Conservation (phyloP, 2,329 filamentous ascomycete genomes). For the Colletotrichum magnum region DNA sequence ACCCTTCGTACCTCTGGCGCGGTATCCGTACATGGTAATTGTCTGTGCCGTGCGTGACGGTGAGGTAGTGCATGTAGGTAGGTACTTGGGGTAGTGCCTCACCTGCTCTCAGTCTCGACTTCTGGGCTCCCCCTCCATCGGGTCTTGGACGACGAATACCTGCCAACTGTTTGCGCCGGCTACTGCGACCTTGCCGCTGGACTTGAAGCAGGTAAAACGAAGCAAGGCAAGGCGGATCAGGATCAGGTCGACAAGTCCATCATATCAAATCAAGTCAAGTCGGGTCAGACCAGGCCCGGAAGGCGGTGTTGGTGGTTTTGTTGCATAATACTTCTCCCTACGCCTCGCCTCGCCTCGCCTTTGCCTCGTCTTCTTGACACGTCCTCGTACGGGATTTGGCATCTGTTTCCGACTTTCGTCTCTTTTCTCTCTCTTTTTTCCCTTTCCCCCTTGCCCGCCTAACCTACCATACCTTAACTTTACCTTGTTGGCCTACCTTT, state of each 20-base stretch:
- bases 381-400: conserved; percentile 34
- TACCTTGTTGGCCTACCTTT: not conserved
- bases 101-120: not conserved
- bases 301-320: conserved; percentile 28
- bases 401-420: conserved; percentile 18
- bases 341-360: conserved; percentile 8
- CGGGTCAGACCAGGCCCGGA: not conserved
- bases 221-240: not conserved
- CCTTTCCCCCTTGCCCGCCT: not conserved
- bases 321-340: conserved; percentile 3
- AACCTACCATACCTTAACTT: not conserved
- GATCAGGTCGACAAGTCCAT: not conserved
- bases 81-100: not conserved
- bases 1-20: not conserved
- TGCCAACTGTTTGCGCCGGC: not conserved
- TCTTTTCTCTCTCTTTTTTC: not conserved
- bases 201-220: not conserved
- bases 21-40: too few species aligned
- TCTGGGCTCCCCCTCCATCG: not conserved
- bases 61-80: too few species aligned
- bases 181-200: conserved; percentile 26
- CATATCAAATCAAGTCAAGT: conserved; percentile 9
- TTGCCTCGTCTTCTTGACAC: conserved; percentile 27
- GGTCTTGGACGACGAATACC: conserved; percentile 20
- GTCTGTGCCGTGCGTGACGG: conserved; percentile 8